Percentiles rank a stretch among this genome's conserved stretches.
phyloP scores from a whole-genome alignment of 1,284 basidiomycete species.

The Boletellus deceptivus region DNA sequence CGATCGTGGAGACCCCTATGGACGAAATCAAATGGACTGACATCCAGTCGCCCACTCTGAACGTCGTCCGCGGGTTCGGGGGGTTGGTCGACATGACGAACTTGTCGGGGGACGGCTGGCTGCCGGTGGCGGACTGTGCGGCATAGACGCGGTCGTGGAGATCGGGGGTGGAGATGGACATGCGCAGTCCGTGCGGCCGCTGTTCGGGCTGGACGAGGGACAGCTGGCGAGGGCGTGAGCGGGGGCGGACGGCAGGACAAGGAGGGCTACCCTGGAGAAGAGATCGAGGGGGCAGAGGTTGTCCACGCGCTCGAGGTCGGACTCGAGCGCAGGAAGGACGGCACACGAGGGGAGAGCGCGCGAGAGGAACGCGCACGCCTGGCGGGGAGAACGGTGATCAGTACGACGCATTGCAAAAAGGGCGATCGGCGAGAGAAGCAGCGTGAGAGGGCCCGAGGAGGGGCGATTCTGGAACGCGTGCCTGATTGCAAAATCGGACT shows the following conservation, averaged over 20 bases:
- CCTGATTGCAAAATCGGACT: conserved; percentile 25
- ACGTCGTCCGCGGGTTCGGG: conserved; percentile 69
- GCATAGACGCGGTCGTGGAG: conserved; percentile 21
- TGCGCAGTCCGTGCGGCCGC: conserved; percentile 31
- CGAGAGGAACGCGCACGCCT: conserved; percentile 56
- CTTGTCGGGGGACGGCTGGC: conserved; percentile 23
- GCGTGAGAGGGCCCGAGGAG: no score
- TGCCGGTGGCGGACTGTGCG: conserved; percentile 6
- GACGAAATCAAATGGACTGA: conserved; percentile 42
- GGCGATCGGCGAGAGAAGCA: conserved; percentile 17
- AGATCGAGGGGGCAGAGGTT: conserved; percentile 51
- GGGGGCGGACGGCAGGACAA: conserved; percentile 4
- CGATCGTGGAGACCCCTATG: conserved; percentile 19
- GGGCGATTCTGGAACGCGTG: conserved; percentile 8
- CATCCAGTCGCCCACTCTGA: conserved; percentile 79
- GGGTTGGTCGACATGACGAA: conserved; percentile 70
- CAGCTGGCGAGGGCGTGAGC: no score
- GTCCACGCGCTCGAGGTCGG: conserved; percentile 56
- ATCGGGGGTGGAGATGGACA: conserved; percentile 41
- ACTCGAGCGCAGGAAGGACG: conserved; percentile 54
- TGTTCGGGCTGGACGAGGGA: conserved; percentile 25
- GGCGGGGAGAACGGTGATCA: conserved; percentile 15
- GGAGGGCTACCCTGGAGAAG: conserved; percentile 33
- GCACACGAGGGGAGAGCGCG: conserved; percentile 47
- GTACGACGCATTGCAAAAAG: conserved; percentile 14